These are phyloP conservation scores for Metschnikowia continentalis DNA, from an alignment of 805 yeast genomes.

Conservation along the genomic window DNA sequence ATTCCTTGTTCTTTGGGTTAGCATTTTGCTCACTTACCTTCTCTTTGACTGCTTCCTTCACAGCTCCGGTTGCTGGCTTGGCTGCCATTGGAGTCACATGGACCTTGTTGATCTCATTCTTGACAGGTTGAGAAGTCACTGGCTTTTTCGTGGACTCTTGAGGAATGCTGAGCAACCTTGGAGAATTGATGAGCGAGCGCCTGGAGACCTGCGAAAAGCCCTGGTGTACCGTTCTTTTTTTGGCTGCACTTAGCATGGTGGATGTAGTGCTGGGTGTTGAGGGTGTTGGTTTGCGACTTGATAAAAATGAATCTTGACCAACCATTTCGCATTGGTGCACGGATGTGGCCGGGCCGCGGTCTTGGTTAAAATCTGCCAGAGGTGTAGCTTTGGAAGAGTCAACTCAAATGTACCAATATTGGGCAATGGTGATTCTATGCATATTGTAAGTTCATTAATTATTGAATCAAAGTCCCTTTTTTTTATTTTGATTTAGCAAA, in stretches of 20 bases:
- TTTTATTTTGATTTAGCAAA: too few relatives aligned
- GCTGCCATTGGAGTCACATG: constrained; percentile 1
- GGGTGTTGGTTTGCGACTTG: constrained; percentile 1
- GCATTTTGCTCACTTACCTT: constrained; percentile 17
- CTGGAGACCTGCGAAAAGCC: constrained; percentile 1
- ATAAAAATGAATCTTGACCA: constrained; percentile 5
- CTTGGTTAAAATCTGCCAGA: neutral
- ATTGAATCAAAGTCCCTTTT: too few relatives aligned
- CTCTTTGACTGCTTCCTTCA: constrained; percentile 15
- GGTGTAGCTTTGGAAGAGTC: too few relatives aligned
- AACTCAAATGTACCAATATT: too few relatives aligned
- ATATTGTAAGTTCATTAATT: too few relatives aligned
- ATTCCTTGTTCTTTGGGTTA: constrained; percentile 23
- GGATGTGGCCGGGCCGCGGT: constrained; percentile 1
- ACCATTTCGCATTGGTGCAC: constrained; percentile 8
- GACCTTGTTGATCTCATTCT: constrained; percentile 8
- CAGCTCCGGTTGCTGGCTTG: constrained; percentile 4
- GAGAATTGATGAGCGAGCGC: constrained; percentile 11
- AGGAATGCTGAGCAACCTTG: constrained; percentile 12
- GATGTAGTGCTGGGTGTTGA: neutral
- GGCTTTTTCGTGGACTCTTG: constrained; percentile 13
- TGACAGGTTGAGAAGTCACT: constrained; percentile 16
- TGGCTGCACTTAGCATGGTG: constrained; percentile 12
- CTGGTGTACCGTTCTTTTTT: constrained; percentile 5
- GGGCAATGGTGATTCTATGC: neutral